These are phyloP conservation scores for Hydnomerulius pinastri DNA, from an alignment of 768 basidiomycete species.

Conservation along the genomic window DNA sequence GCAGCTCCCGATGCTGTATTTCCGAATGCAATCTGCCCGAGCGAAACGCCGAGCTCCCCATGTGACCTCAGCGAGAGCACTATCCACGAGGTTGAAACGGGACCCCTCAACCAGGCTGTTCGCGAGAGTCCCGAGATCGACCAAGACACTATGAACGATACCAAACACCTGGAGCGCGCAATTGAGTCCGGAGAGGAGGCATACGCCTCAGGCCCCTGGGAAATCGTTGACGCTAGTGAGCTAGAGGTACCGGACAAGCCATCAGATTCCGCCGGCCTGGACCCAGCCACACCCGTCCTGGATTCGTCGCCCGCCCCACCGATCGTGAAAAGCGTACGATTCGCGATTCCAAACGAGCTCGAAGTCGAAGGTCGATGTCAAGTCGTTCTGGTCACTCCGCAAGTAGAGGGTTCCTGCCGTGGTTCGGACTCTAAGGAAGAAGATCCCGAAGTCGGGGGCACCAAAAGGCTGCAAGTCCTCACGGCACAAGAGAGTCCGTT, in stretches of 20 bases:
- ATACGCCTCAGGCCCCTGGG: background rate
- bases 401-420: background rate
- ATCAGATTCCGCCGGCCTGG: background rate
- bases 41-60: background rate
- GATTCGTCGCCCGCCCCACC: background rate
- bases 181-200: background rate
- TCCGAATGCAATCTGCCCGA: background rate
- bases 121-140: background rate
- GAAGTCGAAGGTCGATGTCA: background rate
- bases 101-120: too few relatives aligned
- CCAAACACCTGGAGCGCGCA: background rate
- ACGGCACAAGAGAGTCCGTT: background rate
- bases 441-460: background rate
- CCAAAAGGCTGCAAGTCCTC: background rate
- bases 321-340: constrained; percentile 1
- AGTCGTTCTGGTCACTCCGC: background rate
- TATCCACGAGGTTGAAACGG: too few relatives aligned
- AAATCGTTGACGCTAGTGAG: background rate
- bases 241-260: background rate
- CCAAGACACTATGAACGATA: background rate
- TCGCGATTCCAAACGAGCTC: background rate
- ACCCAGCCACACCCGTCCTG: background rate
- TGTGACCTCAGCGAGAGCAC: too few relatives aligned
- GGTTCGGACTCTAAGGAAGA: background rate
- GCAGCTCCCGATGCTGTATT: background rate